Evolutionary conservation across 1,284 basidiomycete genomes (phyloP).

Genomic region (Taiwanofungus camphoratus): DNA sequence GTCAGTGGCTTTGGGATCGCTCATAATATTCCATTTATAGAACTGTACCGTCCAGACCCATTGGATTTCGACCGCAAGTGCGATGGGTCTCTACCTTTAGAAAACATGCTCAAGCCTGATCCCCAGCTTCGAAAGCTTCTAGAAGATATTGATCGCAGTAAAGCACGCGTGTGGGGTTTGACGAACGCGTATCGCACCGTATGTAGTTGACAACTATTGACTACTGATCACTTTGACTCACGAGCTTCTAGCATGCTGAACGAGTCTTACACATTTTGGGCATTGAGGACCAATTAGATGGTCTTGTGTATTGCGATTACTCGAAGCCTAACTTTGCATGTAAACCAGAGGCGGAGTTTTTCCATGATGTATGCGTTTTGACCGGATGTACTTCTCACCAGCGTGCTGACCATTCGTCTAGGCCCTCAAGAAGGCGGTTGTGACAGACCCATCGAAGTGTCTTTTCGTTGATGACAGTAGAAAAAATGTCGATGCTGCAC

Average conservation of each 20-base stretch:
- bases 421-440: conserved; percentile 58
- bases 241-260: conserved; percentile 68
- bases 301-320: conserved; percentile 81
- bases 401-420: conserved; percentile 23
- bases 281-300: conserved; percentile 74
- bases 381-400: neutral
- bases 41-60: conserved; percentile 48
- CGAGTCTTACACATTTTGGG: conserved; percentile 75
- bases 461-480: conserved; percentile 75
- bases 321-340: conserved; percentile 63
- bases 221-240: neutral
- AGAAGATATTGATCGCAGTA: conserved; percentile 73
- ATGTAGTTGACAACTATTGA: neutral
- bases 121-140: conserved; percentile 62
- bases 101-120: conserved; percentile 71
- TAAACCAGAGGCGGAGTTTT: conserved; percentile 78
- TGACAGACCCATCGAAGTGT: conserved; percentile 60
- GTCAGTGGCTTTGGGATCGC: conserved; percentile 33
- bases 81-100: conserved; percentile 79
- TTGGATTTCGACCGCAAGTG: conserved; percentile 84
- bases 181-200: conserved; percentile 80
- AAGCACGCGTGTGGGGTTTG: conserved; percentile 75
- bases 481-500: conserved; percentile 61
- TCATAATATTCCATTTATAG: neutral
- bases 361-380: conserved; percentile 41